Percentiles rank a stretch among this genome's conserved stretches.
phyloP scores from a whole-genome alignment of 768 basidiomycete species.

The Lentinula detonsa region DNA sequence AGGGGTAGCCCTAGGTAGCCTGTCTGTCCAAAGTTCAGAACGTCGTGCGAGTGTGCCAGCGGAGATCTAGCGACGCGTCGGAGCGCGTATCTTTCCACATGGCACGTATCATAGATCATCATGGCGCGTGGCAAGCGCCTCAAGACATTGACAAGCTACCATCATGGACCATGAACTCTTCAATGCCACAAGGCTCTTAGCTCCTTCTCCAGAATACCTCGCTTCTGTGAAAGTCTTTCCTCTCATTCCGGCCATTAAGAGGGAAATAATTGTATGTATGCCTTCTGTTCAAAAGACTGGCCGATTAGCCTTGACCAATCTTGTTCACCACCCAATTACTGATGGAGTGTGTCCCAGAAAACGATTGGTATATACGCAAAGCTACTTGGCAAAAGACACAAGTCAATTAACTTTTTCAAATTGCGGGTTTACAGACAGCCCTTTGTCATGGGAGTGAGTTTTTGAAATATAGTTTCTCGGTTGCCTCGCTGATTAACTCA shows the following conservation, averaged over 20 bases:
- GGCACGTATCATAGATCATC: no score
- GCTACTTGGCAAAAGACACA: constrained; percentile 11
- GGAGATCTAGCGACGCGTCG: no score
- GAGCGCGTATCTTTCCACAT: no score
- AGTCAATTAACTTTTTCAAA: background rate
- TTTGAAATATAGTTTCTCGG: background rate
- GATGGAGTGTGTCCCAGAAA: constrained; percentile 21
- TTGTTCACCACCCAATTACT: background rate
- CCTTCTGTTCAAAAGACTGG: constrained; percentile 2
- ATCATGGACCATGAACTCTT: constrained; percentile 28
- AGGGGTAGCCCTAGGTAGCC: no score
- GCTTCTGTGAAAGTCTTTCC: constrained; percentile 73
- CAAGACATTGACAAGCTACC: background rate
- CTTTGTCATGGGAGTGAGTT: constrained; percentile 77
- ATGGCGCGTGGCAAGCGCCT: no score
- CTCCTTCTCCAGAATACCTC: constrained; percentile 52
- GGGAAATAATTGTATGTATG: constrained; percentile 57
- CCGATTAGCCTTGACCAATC: constrained; percentile 16
- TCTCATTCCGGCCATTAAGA: constrained; percentile 67
- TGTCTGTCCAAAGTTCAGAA: no score
- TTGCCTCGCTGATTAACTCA: background rate
- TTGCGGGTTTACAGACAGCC: constrained; percentile 43
- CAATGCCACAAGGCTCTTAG: constrained; percentile 28
- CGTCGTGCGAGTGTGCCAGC: no score
- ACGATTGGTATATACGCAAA: constrained; percentile 34